These are phyloP conservation scores for Solanum tacnaense DNA, from an alignment of 257 asterid genomes.

Conservation along the genomic window DNA sequence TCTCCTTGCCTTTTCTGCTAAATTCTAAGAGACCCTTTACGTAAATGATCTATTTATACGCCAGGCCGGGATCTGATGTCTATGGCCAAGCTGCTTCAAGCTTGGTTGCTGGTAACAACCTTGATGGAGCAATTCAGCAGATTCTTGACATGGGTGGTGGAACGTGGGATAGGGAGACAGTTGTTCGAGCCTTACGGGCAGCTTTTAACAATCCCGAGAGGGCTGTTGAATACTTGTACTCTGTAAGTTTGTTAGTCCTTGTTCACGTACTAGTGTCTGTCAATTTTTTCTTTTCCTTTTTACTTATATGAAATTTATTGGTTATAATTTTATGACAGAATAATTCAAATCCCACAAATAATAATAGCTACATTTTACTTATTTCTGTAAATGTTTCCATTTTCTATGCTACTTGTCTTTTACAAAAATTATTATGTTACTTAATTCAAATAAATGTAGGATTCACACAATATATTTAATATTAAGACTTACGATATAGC, in stretches of 20 bases:
- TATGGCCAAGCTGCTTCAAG: constrained; percentile 63
- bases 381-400: not conserved
- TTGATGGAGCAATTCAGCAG: constrained; percentile 64
- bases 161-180: constrained; percentile 77
- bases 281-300: not conserved
- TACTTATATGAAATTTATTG: not conserved
- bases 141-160: constrained; percentile 94
- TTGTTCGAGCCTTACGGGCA: constrained; percentile 78
- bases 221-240: constrained; percentile 80
- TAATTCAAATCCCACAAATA: not conserved
- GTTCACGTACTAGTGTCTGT: not conserved
- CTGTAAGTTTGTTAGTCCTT: constrained; percentile 34
- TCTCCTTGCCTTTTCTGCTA: constrained; percentile 3
- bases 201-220: constrained; percentile 86
- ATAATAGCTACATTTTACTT: not conserved
- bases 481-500: not conserved
- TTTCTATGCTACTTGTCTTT: not conserved
- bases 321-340: not conserved
- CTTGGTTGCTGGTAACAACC: constrained; percentile 64
- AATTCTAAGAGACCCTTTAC: not conserved
- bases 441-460: not conserved
- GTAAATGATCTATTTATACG: not conserved
- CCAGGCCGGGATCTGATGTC: constrained; percentile 41
- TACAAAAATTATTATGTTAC: not conserved
- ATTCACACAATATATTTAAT: not conserved